phyloP scores from a whole-genome alignment of 257 asterid genomes.

The Voacanga thouarsii region DNA sequence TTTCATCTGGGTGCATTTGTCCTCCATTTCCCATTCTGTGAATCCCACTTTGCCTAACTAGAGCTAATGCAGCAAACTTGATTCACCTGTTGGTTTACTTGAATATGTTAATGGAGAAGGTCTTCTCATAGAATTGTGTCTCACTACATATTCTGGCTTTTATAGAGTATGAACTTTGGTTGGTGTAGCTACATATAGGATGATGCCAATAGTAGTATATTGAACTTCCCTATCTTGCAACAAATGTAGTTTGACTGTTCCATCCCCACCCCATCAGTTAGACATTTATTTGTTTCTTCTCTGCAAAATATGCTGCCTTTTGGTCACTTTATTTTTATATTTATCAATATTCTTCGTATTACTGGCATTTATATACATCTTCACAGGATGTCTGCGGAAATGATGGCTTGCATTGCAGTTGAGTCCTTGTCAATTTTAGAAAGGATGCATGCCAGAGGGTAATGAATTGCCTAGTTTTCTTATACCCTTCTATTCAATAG shows the following conservation, averaged over 20 bases:
- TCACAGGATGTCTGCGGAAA: slow-evolving; percentile 44
- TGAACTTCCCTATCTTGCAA: background rate
- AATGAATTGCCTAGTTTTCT: slow-evolving; percentile 3
- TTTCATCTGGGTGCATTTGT: background rate
- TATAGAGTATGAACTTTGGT: background rate
- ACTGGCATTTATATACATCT: background rate
- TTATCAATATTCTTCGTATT: background rate
- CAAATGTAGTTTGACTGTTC: background rate
- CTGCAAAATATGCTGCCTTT: too few relatives aligned
- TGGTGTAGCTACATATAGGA: too few relatives aligned
- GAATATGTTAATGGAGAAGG: background rate
- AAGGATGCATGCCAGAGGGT: slow-evolving; percentile 48
- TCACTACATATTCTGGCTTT: background rate
- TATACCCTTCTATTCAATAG: background rate
- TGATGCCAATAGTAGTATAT: background rate
- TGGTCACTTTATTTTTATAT: background rate
- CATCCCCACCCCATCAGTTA: background rate
- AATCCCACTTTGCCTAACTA: background rate
- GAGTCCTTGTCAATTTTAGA: slow-evolving; percentile 47
- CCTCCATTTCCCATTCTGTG: background rate
- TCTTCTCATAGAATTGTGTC: background rate
- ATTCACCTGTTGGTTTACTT: background rate
- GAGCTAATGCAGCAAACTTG: background rate
- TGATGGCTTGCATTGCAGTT: slow-evolving; percentile 50
- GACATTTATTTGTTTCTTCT: background rate